Evolutionary conservation across 352 stramenopile species (phyloP), one percentile per base, ranked within the genome.

Genomic region (Phytophthora hybrid): DNA sequence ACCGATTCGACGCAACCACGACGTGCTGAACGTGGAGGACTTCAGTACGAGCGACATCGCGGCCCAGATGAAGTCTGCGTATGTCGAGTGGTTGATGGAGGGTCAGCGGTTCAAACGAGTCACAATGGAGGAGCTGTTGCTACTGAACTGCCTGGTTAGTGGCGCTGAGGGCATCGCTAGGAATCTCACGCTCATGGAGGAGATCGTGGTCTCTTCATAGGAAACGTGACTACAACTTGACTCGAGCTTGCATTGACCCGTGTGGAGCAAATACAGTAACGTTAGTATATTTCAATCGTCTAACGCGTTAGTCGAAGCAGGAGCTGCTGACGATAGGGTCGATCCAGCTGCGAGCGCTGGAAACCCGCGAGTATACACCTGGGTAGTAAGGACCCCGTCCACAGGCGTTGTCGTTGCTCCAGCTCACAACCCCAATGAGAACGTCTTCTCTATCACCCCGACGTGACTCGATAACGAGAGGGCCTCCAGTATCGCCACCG

Each of bases 61-160:
- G 0, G 71, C 74, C 10, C 71, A 80, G 54, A 93, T 96, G 85
- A 93, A 93, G 60, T 73, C 83, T 53, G 81, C 86, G 7, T 94
- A 94, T 51, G 85, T 93, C 9, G 84, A 92, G 77, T 93, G 85
- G 85, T 75, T 94, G 18, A 88, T 95, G 83, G 89, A 93, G 73
- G 81, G 73, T 37, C 80, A 87, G 23, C 85, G 87, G 14, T 94
- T 87, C 70, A 84, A 94, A 59, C 85, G 84, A 46, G 85, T 94
- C 11, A 84, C 85, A 29, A 94, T 95, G 87, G 89, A 95, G 59
- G 87, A 94, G 56, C 74, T 95, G 29, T 68, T 95, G 32, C 76
- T 95, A 46, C 79, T 95, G 29, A 95, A 93, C 60, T 95, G 89
- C 58, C 73, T 95, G 21, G 84, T 95, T n/a, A 94, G 87, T 57